Evolutionary conservation across 257 asterid species (phyloP), one percentile per base, ranked within the genome.

Genomic region (Solanum raphanifolium): DNA sequence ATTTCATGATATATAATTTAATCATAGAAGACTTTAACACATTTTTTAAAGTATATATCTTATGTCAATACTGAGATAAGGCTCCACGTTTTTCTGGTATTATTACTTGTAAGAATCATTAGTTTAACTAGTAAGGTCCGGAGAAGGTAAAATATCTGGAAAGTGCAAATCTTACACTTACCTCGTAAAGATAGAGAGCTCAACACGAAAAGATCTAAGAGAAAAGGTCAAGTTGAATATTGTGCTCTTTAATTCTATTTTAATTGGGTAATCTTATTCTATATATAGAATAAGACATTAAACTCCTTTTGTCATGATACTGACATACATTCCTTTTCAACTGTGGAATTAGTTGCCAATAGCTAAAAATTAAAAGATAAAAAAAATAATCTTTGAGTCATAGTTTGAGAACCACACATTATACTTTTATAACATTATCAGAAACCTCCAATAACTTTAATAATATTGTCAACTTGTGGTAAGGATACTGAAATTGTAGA

Each of bases 121-220:
- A 43, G 10, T 27, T 79, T 79, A 27, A 16, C 5, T 25, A 79
- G 21, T 48, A 15, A 7, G 4, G 2, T 6, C 65, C 0, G 62
- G 1, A 25, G 2, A n/a, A 6, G 72, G 2, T 65, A 66, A 6
- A 66, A 1, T 5, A 0, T 65, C 1, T 1, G 1, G 0, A 3
- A 55, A 2, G 29, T n/a, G 9, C 4, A 23, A 2, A 66, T 2
- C 5, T 66, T 25, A 5, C 2, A 2, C 9, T 5, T 66, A 25
- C 1, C 34, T 11, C 34, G 20, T 25, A 11, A 27, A 66, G 2
- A 12, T 66, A 25, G 18, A 65, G 9, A 65, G 0, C 9, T 27
- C 9, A 0, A 13, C 1, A 11, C 2, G 23, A 29, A 29, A 69
- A 69, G 23, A 69, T 29, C 3, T 13, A 69, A 29, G 23, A 69